Conservation (phyloP, 129 eudicot species). For the Logfia minima region DNA sequence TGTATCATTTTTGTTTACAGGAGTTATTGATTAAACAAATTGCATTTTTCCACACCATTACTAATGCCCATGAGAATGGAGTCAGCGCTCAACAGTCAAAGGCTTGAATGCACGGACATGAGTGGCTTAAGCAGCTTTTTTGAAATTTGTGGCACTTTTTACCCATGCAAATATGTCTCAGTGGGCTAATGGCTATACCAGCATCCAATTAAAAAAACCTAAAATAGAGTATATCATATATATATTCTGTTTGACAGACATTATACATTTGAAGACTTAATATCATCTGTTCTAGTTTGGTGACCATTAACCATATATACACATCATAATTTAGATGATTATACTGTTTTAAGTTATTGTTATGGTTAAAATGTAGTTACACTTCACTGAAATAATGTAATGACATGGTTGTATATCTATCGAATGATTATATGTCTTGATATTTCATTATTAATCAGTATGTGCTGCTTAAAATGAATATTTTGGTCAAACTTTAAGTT, state of each 20-base stretch:
- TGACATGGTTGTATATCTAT: too few species aligned
- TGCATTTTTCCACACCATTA: slow-evolving; percentile 6
- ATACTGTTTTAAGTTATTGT: background rate
- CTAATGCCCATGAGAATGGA: slow-evolving; percentile 26
- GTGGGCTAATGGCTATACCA: slow-evolving; percentile 6
- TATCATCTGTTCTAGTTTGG: background rate
- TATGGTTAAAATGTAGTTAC: background rate
- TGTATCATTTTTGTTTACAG: background rate
- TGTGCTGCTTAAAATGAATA: too few species aligned
- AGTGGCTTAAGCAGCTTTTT: slow-evolving; percentile 32
- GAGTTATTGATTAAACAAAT: background rate
- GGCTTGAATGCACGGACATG: slow-evolving; percentile 31
- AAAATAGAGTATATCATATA: background rate
- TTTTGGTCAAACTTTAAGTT: too few species aligned
- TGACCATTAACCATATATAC: too few species aligned
- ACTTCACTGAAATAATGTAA: too few species aligned
- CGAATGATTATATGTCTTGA: too few species aligned
- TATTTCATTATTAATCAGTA: too few species aligned
- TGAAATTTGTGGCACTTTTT: slow-evolving; percentile 16
- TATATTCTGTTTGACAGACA: background rate
- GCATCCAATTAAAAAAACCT: background rate
- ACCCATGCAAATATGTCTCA: slow-evolving; percentile 32
- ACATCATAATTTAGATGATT: too few species aligned
- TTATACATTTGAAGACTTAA: background rate
- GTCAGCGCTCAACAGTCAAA: slow-evolving; percentile 31